Base-by-base conservation (phyloP, 179 eudicot genomes). In the Silene vulgaris region DNA sequence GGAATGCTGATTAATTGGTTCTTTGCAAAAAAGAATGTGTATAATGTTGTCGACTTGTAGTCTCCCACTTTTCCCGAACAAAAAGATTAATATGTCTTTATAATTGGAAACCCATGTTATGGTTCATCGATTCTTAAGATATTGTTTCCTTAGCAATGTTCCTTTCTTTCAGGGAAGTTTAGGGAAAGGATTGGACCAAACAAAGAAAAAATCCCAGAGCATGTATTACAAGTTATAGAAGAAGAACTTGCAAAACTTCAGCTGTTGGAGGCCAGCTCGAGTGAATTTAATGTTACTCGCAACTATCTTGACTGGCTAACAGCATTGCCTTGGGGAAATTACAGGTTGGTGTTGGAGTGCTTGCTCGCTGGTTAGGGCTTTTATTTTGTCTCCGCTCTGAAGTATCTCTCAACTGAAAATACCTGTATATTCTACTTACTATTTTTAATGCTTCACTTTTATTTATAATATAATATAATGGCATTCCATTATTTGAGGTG, bases 301-400 rank as follows among this genome's bases (percentile, higher is more conserved):
- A 96, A 96, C 77, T 96, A 96, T 87, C 96, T 96, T 76, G 99
- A 96, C 83, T 96, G 99, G 99, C 75, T 96, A 92, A 96, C 97
- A 63, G 97, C 96, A 23, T 88, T 96, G 79, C 99, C 99, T 72
- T 96, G 98, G 97, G 98, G 99, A 77, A 89, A 80, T 80, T 96
- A 90, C 91, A 96, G 99, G 99, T 95, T 73, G 72, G 83, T 75
- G 69, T 29, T n/a, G 45, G 14, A 61, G 65, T 63, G 40, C 40
- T 35, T 7, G 23, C 80, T 64, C 13, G 35, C 35, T 48, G 40
- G 26, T 60, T 26, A 56, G 71, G 40, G 16, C 37, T 71, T 40
- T 43, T 65, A 68, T 32, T 1, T 73, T 60, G 20, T 20, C 37
- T 9, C 57, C 65, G n/a, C 54, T 12, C 56, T 2, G 12, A 40